Conservation (phyloP, 352 stramenopile species). For the Labyrinthula sp. region DNA sequence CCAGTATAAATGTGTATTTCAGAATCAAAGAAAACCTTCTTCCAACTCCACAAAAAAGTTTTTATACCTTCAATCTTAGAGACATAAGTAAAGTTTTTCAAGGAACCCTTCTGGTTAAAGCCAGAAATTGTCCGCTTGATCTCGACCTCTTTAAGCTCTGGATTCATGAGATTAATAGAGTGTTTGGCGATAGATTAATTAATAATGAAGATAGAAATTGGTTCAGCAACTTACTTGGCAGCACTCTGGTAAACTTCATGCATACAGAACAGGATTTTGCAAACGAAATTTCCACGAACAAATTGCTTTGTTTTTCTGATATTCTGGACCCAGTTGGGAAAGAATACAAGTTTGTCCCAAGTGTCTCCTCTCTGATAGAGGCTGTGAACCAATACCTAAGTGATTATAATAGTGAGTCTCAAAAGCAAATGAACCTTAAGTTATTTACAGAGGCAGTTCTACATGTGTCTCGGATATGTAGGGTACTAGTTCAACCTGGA, state of each 20-base stretch:
- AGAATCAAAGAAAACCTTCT: conserved; percentile 62
- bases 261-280: conserved; percentile 19
- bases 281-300: conserved; percentile 45
- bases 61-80: conserved; percentile 85
- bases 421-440: conserved; percentile 34
- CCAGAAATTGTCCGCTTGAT: no score
- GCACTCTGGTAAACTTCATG: conserved; percentile 16
- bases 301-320: conserved; percentile 54
- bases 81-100: conserved; percentile 83
- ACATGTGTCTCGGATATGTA: conserved; percentile 32
- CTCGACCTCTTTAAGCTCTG: no score
- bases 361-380: conserved; percentile 50
- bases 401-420: conserved; percentile 41
- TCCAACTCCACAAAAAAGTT: conserved; percentile 71
- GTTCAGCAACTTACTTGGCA: conserved; percentile 39
- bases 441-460: conserved; percentile 34
- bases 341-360: conserved; percentile 67
- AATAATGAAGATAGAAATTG: conserved; percentile 56
- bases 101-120: conserved; percentile 51
- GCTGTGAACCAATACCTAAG: conserved; percentile 60
- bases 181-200: conserved; percentile 79
- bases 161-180: conserved; percentile 71
- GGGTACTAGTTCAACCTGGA: conserved; percentile 36
- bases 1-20: conserved; percentile 53
- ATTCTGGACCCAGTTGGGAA: conserved; percentile 60